Conservation (phyloP, 768 basidiomycete genomes). For the Gyrodon lividus region DNA sequence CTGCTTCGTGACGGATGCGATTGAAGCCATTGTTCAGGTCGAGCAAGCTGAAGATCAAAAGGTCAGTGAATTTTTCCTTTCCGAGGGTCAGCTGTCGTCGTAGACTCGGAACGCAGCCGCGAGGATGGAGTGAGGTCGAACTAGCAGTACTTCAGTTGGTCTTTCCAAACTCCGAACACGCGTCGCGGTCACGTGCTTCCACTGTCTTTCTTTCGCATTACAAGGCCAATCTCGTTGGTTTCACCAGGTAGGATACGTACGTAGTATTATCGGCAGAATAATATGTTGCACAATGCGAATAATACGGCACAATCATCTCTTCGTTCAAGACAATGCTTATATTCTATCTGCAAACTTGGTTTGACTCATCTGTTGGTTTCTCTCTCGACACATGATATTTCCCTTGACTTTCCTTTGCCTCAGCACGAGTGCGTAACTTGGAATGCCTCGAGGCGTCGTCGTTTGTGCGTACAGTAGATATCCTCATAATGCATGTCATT, state of each 20-base stretch:
- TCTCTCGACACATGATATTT: too few species aligned
- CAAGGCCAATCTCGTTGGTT: too few species aligned
- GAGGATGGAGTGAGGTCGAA: not conserved
- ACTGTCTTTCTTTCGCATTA: too few species aligned
- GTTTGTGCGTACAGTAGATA: too few species aligned
- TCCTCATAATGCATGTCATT: too few species aligned
- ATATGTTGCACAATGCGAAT: too few species aligned
- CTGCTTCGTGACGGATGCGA: slow-evolving; percentile 58
- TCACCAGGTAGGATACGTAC: too few species aligned
- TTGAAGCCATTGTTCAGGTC: slow-evolving; percentile 42
- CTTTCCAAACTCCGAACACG: slow-evolving; percentile 20
- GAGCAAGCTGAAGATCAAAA: not conserved
- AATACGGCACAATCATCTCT: too few species aligned
- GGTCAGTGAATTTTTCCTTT: too few species aligned
- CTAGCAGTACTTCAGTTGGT: slow-evolving; percentile 1
- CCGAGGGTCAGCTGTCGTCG: not conserved
- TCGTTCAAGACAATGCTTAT: too few species aligned
- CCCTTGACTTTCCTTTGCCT: not conserved
- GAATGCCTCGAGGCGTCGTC: not conserved
- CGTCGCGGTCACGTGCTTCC: slow-evolving; percentile 29
- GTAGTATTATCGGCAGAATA: too few species aligned
- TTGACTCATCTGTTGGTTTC: not conserved
- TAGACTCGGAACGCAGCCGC: not conserved
- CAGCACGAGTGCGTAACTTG: too few species aligned
- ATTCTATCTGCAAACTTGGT: not conserved